Evolutionary conservation across 1,284 basidiomycete species (phyloP), one percentile per base, ranked within the genome.

Genomic region (Pseudomicrostroma phylloplanum): DNA sequence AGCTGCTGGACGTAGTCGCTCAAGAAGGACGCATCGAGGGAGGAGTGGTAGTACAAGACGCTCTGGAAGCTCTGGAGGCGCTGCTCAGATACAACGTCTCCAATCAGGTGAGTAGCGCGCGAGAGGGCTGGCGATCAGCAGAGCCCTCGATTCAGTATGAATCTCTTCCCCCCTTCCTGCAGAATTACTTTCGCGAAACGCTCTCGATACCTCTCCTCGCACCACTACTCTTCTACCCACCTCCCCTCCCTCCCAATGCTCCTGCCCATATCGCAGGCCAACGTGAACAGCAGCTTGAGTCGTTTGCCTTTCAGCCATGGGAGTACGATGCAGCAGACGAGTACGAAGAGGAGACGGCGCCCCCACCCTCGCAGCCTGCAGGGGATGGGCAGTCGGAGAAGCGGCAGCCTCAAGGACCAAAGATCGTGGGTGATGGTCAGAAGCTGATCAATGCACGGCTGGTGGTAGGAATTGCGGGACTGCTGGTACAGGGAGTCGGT

Each of bases 141-240:
- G 11, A 19, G 12, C 17, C 12, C 6, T 56, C 17, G 21, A 6
- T 7, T 59, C 12, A 3, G 36, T 4, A 43, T 40, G 56, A 48
- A 41, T 43, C n/a, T 25, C 19, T 4, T 9, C 9, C 40, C 54
- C 40, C 21, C n/a, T 39, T 39, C 36, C 19, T 11, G 13, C 49
- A 96, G 91, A 96, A 92, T 79, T 97, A 96, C 83, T 96, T 99
- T 82, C 88, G 91, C 62, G 93, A 96, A 81, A 91, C 92, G 1
- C 84, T 88, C 8, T 85, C 93, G 53, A 91, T 93, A 57, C 85
- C 89, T 0, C 81, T 88, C 12, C 82, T 96, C 9, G 89, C 88
- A 13, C 85, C 90, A 1, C 85, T 96, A 21, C 85, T 99, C 26
- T 87, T 90, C 68, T 94, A 92, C 78, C 92, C 93, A 0, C 83